Base-by-base conservation (phyloP, 2,329 filamentous ascomycete genomes). In the Scopulariopsis brevicaulis region DNA sequence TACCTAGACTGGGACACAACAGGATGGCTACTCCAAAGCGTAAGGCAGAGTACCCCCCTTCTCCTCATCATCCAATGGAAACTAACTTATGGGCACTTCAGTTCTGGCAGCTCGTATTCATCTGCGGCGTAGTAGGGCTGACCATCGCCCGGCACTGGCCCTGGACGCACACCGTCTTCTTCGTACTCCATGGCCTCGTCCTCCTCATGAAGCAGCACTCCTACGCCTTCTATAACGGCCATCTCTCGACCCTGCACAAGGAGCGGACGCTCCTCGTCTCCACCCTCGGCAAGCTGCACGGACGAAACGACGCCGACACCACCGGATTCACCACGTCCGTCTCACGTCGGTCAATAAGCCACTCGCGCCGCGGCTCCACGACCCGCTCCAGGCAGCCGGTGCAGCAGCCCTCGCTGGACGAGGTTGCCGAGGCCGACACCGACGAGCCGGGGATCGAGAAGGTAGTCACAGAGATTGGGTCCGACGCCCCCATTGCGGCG, bases 161-260 rank as follows among this genome's bases (percentile, higher is more conserved):
- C 1, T 92, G 89, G 89, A 89, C 88, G 15, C 88, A 90, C 65
- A 89, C 86, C 1, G 85, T 90, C 20, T 90, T 88, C 68, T 87
- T 89, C 55, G 83, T 89, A 11, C 73, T 92, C 20, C 87, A 92
- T 66, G 83, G 83, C 15, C 72, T 92, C 58, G 82, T 87, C 3
- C 86, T 91, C 77, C 68, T 92, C 25, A 92, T 92, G 89, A 93
- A 93, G 73, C 87, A 90, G 70, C 89, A 91, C 67, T 87, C 84
- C 20, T 91, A 89, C 65, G 79, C 85, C 4, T 90, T 89, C 63
- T 91, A 90, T 69, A 92, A 91, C 64, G 88, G 89, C 7, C 81
- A 91, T 61, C 73, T 86, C 55, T 90, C 80, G 2, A 78, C 81
- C 22, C 73, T 82, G 2, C 82, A 84, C 65, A 77, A 80, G 59